Evolutionary conservation across 2,329 filamentous ascomycete species (phyloP), one percentile per base, ranked within the genome.

Genomic region (Teratosphaeriaceae sp.): DNA sequence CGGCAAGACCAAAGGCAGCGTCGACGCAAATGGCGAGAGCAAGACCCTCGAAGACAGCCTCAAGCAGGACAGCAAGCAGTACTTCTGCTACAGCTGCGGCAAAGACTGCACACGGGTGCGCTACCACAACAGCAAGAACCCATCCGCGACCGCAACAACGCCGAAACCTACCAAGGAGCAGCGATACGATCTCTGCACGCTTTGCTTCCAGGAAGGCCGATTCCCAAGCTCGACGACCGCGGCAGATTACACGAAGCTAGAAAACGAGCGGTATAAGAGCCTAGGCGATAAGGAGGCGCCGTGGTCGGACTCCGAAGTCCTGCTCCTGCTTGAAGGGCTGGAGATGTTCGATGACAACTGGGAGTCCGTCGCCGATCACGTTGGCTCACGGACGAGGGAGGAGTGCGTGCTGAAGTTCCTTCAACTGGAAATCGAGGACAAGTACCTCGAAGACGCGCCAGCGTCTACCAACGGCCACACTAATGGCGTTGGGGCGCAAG

Each of bases 381-480:
- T 98, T 33, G 85, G 85, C 38, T 94, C 88, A 2, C 82, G 90
- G 47, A 95, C 88, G 1, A 78, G 88, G 41, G 94, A 98, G 65
- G 90, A 98, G 68, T 98, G 92, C 63, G 90, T 97, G 13, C 76
- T 97, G 56, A 92, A 96, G 63, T 98, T 98, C 71, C 67, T 98
- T 51, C 88, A 96, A 61, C 74, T 98, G 26, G 90, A 96, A 54
- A 98, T 98, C 49, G 92, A 97, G 64, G 90, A 96, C 70, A 94
- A 94, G 64, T 98, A 96, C 60, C 73, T 96, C 8, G 89, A 97
- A 57, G 65, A 63, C 19, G 48, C 54, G 6, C 52, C 70, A 33
- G 9, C 76, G 69, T 77, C 80, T 19, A 77, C 80, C 6, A 70
- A 85, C 43, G 72, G 78, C 43, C 71, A 84, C 9, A 44, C 48